These are phyloP conservation scores for Penicillium bovifimosum DNA, from an alignment of 495 filamentous ascomycete genomes.

Conservation along the genomic window DNA sequence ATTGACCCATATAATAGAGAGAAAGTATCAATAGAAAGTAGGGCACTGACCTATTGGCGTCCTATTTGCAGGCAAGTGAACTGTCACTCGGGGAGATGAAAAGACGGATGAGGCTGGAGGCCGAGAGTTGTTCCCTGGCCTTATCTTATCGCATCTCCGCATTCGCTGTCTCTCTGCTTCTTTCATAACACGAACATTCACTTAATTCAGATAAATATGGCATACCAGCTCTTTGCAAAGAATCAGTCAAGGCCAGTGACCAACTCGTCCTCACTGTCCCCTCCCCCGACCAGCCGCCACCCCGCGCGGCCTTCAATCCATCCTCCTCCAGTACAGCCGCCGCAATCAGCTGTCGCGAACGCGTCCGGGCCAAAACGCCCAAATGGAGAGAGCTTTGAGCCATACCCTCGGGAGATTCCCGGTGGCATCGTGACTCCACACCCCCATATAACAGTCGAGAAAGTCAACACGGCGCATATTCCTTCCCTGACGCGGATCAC, in stretches of 20 bases:
- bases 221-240: slow-evolving; percentile 41
- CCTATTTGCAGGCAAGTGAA: slow-evolving; percentile 6
- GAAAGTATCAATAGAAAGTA: not conserved
- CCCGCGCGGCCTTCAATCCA: slow-evolving; percentile 29
- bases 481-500: slow-evolving; percentile 77
- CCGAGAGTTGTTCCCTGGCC: slow-evolving; percentile 20
- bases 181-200: not conserved
- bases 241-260: slow-evolving; percentile 25
- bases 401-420: slow-evolving; percentile 29
- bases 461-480: slow-evolving; percentile 57
- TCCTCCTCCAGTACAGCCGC: slow-evolving; percentile 25
- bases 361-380: slow-evolving; percentile 21
- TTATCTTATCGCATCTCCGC: slow-evolving; percentile 46
- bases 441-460: slow-evolving; percentile 49
- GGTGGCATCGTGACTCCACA: slow-evolving; percentile 32
- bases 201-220: slow-evolving; percentile 20
- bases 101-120: slow-evolving; percentile 6
- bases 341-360: slow-evolving; percentile 19
- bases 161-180: slow-evolving; percentile 15
- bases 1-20: not conserved
- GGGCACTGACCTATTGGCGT: slow-evolving; percentile 13
- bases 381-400: slow-evolving; percentile 27
- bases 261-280: slow-evolving; percentile 21
- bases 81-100: slow-evolving; percentile 2
- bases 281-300: not conserved